Evolutionary conservation across 202 grass and related monocot genomes (phyloP).

Genomic region (Tripidium arundinaceum): DNA sequence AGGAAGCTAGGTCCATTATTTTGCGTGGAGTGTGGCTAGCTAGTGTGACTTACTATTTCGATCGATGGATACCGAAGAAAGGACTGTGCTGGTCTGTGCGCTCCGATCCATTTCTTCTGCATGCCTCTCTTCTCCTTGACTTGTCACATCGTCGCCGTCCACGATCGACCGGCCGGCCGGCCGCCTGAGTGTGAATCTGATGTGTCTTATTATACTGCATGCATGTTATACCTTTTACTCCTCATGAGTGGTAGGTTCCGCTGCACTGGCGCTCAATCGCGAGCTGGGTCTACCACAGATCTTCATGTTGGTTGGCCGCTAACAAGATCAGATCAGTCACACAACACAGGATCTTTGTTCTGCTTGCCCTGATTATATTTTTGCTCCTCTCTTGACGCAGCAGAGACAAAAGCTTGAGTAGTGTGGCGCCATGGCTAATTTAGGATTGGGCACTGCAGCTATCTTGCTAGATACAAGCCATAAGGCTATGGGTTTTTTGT

Average conservation of each 20-base stretch:
- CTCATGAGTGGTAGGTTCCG: too few species aligned
- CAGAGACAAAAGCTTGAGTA: not conserved
- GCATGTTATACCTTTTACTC: not conserved
- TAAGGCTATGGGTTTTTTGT: too few species aligned
- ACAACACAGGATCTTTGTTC: too few species aligned
- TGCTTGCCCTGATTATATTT: not conserved
- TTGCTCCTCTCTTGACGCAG: not conserved
- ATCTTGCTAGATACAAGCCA: too few species aligned
- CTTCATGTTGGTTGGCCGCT: too few species aligned
- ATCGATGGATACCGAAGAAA: not conserved
- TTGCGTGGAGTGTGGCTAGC: too few species aligned
- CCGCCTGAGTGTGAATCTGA: not conserved
- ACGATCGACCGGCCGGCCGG: not conserved
- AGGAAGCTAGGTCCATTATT: not conserved
- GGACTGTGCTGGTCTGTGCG: not conserved
- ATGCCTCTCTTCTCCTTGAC: not conserved
- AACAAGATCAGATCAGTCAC: too few species aligned
- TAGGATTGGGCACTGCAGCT: too few species aligned
- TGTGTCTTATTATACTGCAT: not conserved
- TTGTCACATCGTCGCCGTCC: conserved; percentile 8
- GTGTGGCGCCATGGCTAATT: too few species aligned
- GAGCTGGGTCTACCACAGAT: too few species aligned
- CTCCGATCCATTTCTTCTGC: not conserved
- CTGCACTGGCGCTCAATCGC: too few species aligned
- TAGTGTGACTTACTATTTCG: not conserved